phyloP scores from a whole-genome alignment of 2,329 filamentous ascomycete species.

The Alternaria postmessia region DNA sequence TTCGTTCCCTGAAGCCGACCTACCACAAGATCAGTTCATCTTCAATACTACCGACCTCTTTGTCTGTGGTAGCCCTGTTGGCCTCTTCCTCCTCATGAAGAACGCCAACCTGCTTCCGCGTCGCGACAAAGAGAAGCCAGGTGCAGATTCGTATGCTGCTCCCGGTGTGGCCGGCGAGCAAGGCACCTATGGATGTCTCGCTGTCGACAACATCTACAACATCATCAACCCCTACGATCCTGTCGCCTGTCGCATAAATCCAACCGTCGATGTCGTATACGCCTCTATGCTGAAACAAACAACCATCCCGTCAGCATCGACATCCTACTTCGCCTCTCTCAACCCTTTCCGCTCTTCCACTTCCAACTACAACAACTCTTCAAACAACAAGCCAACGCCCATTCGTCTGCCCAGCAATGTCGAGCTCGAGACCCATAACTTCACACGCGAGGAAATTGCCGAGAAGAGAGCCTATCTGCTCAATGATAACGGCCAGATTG shows the following conservation, averaged over 20 bases:
- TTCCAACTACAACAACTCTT: constrained; percentile 29
- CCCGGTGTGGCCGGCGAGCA: constrained; percentile 75
- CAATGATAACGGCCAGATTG: constrained; percentile 96
- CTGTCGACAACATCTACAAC: constrained; percentile 97
- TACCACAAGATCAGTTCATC: constrained; percentile 70
- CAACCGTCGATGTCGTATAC: constrained; percentile 83
- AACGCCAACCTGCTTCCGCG: constrained; percentile 76
- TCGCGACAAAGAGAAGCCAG: constrained; percentile 76
- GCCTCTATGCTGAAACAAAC: constrained; percentile 78
- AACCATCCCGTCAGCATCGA: constrained; percentile 76
- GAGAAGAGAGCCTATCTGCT: constrained; percentile 87
- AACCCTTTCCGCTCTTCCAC: constrained; percentile 52
- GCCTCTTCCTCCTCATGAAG: constrained; percentile 91
- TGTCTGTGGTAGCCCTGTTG: constrained; percentile 86
- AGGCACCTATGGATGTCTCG: constrained; percentile 86
- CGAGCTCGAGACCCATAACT: constrained; percentile 96
- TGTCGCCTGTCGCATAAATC: constrained; percentile 91
- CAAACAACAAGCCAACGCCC: constrained; percentile 34
- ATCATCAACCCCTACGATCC: constrained; percentile 80
- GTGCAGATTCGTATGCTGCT: constrained; percentile 65
- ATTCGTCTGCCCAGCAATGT: constrained; percentile 62
- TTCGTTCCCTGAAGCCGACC: constrained; percentile 55
- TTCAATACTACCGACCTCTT: constrained; percentile 93
- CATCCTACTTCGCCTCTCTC: constrained; percentile 54
- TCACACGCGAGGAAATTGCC: constrained; percentile 88